Evolutionary conservation across 1,139 yeast species (phyloP).

Genomic region (Magnusiomyces ingens): DNA sequence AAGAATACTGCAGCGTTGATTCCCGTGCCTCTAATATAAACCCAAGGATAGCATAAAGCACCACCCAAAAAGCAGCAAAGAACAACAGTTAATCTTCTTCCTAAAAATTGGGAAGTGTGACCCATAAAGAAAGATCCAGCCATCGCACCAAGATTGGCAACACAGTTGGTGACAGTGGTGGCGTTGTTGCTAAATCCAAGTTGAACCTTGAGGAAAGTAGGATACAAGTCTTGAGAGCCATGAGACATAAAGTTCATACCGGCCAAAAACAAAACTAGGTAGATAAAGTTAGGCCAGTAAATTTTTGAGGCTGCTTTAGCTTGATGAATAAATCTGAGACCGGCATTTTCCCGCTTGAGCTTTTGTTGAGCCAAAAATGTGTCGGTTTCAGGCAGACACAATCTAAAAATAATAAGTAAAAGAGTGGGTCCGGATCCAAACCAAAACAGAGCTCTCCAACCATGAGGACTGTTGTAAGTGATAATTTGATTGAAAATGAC

Average conservation of each 20-base stretch:
- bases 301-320: constrained; percentile 28
- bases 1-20: constrained; percentile 75
- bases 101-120: constrained; percentile 51
- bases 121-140: constrained; percentile 59
- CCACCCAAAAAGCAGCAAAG: constrained; percentile 62
- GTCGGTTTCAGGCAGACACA: constrained; percentile 53
- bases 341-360: constrained; percentile 13
- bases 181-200: constrained; percentile 44
- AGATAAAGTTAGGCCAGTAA: constrained; percentile 40
- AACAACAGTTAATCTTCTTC: constrained; percentile 53
- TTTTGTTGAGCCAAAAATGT: constrained; percentile 38
- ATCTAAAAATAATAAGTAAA: constrained; percentile 49
- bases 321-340: constrained; percentile 18
- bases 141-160: constrained; percentile 66
- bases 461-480: constrained; percentile 43
- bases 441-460: constrained; percentile 79
- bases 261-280: constrained; percentile 51
- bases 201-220: constrained; percentile 54
- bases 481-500: constrained; percentile 55
- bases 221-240: constrained; percentile 69
- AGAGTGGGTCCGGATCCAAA: constrained; percentile 68
- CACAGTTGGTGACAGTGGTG: constrained; percentile 59
- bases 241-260: constrained; percentile 66
- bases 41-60: constrained; percentile 68
- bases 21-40: constrained; percentile 47